Conservation (phyloP, 1,284 basidiomycete species). For the Leccinum fuscescens region DNA sequence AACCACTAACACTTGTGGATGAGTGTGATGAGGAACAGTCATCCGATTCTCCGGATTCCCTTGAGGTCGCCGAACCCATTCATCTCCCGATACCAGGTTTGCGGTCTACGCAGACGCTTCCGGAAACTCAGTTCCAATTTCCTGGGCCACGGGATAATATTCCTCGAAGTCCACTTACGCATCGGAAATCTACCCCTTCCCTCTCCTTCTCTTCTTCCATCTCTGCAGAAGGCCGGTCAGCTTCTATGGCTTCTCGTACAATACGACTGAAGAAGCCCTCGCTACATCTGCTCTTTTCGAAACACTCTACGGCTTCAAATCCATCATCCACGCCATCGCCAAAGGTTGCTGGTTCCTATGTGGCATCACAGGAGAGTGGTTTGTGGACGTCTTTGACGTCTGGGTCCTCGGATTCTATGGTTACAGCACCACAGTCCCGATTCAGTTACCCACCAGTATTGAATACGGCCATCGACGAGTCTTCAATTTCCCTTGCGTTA, state of each 20-base stretch:
- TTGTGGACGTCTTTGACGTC: constrained; percentile 24
- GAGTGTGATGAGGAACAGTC: constrained; percentile 21
- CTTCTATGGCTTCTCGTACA: constrained; percentile 32
- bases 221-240: constrained; percentile 25
- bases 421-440: constrained; percentile 35
- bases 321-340: constrained; percentile 23
- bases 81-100: constrained; percentile 29
- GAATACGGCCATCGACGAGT: constrained; percentile 36
- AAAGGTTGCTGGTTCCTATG: constrained; percentile 1
- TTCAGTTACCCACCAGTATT: constrained; percentile 36
- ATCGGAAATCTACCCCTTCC: constrained; percentile 40
- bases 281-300: constrained; percentile 52
- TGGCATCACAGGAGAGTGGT: constrained; percentile 11
- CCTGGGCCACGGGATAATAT: constrained; percentile 37
- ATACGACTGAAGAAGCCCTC: constrained; percentile 53
- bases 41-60: constrained; percentile 23
- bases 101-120: constrained; percentile 11
- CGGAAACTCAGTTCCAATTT: constrained; percentile 39
- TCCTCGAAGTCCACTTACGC: constrained; percentile 33
- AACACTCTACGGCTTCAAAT: constrained; percentile 43
- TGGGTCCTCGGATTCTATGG: constrained; percentile 34
- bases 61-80: constrained; percentile 28
- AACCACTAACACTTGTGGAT: constrained; percentile 26
- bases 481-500: constrained; percentile 35
- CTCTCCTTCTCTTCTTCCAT: constrained; percentile 36